These are phyloP conservation scores for Botryotinia calthae DNA, from an alignment of 2,329 filamentous ascomycete species.

Conservation along the genomic window DNA sequence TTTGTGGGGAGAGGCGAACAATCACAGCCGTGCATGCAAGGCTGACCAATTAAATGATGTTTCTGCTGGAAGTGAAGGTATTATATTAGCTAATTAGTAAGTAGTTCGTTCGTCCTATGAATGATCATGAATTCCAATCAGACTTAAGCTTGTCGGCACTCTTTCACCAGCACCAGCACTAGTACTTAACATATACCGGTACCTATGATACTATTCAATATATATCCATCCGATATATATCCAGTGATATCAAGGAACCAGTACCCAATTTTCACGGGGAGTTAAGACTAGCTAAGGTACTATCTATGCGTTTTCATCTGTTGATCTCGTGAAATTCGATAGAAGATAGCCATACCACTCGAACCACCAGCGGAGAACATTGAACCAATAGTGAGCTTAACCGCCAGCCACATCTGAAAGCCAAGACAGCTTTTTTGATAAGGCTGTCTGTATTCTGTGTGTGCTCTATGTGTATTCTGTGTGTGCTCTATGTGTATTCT, in stretches of 20 bases:
- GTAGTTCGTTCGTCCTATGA: too few species aligned
- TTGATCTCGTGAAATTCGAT: neutral
- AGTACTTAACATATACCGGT: neutral
- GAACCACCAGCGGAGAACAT: neutral
- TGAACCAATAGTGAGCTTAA: neutral
- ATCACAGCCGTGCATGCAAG: constrained; percentile 6
- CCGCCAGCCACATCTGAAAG: neutral
- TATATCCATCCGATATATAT: neutral
- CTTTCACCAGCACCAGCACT: neutral
- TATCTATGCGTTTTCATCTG: neutral
- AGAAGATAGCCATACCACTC: neutral
- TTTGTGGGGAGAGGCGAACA: neutral
- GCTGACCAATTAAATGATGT: neutral
- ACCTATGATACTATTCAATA: neutral
- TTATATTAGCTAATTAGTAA: too few species aligned
- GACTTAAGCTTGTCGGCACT: neutral
- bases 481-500: too few species aligned
- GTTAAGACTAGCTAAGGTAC: neutral
- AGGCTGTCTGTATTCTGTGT: neutral
- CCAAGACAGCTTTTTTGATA: constrained; percentile 8
- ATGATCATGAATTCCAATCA: neutral
- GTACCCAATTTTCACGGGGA: neutral
- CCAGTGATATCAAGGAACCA: neutral
- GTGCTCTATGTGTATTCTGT: too few species aligned
- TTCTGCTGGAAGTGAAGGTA: too few species aligned